phyloP scores from a whole-genome alignment of 2,329 filamentous ascomycete genomes.

The Coniochaeta sp. region DNA sequence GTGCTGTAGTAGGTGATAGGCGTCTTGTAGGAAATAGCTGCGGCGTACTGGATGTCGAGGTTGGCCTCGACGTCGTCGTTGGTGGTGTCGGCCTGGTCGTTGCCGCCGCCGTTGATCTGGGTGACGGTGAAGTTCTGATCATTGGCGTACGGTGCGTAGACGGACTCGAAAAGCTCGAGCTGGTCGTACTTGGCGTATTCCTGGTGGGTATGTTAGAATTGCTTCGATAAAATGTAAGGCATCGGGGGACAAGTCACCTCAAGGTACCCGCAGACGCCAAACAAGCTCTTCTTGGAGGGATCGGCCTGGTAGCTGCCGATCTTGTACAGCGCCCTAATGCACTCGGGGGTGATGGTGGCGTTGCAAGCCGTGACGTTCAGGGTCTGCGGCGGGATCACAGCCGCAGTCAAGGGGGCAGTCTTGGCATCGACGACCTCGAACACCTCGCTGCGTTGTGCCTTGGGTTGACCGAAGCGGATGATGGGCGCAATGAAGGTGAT shows the following conservation, averaged over 20 bases:
- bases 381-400: slow-evolving; percentile 9
- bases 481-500: slow-evolving; percentile 38
- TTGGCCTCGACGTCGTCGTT: slow-evolving; percentile 47
- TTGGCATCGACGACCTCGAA: slow-evolving; percentile 10
- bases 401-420: slow-evolving; percentile 7
- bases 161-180: slow-evolving; percentile 45
- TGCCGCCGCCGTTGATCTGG: slow-evolving; percentile 49
- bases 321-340: slow-evolving; percentile 36
- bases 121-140: slow-evolving; percentile 44
- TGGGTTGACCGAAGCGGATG: slow-evolving; percentile 36
- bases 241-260: slow-evolving; percentile 18
- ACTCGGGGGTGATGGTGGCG: slow-evolving; percentile 31
- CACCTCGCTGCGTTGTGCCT: slow-evolving; percentile 21
- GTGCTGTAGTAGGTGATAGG: slow-evolving; percentile 53
- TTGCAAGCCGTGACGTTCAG: slow-evolving; percentile 25
- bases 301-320: slow-evolving; percentile 40
- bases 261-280: slow-evolving; percentile 50
- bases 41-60: slow-evolving; percentile 55
- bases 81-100: slow-evolving; percentile 33
- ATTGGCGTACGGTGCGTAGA: slow-evolving; percentile 42
- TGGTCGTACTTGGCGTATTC: slow-evolving; percentile 39
- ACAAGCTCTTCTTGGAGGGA: slow-evolving; percentile 52
- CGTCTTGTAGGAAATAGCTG: slow-evolving; percentile 45
- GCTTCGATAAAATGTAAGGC: not conserved
- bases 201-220: slow-evolving; percentile 5